Conservation (phyloP, 179 eudicot genomes). For the Drosera spatulata region DNA sequence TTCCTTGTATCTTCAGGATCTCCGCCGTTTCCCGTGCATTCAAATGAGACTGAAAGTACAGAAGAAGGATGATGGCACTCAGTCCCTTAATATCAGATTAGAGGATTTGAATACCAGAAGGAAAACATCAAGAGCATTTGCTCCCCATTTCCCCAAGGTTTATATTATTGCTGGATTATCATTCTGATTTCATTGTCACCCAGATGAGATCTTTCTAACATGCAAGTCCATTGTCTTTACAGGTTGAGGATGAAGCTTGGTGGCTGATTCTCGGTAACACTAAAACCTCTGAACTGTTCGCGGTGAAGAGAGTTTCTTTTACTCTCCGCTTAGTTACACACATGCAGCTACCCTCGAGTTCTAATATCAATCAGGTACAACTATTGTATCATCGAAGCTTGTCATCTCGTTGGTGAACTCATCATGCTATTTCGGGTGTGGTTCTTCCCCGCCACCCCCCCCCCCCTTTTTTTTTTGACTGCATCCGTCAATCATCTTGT, state of each 20-base stretch:
- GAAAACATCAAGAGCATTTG: slow-evolving; percentile 60
- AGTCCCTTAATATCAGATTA: slow-evolving; percentile 48
- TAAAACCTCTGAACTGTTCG: slow-evolving; percentile 56
- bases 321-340: slow-evolving; percentile 42
- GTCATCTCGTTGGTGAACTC: no score
- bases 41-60: slow-evolving; percentile 53
- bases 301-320: slow-evolving; percentile 79
- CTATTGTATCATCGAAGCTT: background rate
- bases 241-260: slow-evolving; percentile 99
- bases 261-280: slow-evolving; percentile 82
- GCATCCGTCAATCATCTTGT: no score
- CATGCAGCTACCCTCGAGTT: slow-evolving; percentile 64
- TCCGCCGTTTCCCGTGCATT: slow-evolving; percentile 69
- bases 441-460: no score
- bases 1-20: slow-evolving; percentile 36
- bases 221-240: slow-evolving; percentile 6
- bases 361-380: slow-evolving; percentile 42
- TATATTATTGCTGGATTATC: no score
- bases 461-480: no score
- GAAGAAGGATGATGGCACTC: slow-evolving; percentile 24
- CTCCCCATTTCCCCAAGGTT: slow-evolving; percentile 93
- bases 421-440: no score
- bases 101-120: slow-evolving; percentile 38
- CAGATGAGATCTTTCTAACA: background rate
- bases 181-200: background rate